Evolutionary conservation across 805 yeast species (phyloP), one percentile per base, ranked within the genome.

Genomic region (Zygosaccharomyces rouxii): DNA sequence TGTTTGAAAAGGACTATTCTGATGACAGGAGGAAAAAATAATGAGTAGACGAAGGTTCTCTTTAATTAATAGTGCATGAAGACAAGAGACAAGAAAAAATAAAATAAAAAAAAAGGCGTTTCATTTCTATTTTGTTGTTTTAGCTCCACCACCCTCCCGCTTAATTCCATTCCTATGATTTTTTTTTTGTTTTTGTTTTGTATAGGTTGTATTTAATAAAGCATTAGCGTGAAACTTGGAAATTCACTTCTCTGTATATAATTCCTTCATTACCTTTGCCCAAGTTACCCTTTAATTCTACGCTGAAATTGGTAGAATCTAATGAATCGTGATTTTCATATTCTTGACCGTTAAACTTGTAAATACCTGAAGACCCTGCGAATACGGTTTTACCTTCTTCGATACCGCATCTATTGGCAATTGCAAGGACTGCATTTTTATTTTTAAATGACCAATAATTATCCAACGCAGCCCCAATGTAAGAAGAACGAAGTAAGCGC

Each of bases 321-420:
- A 70, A 21, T 10, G 58, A 33, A 2, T 55, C 55, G 13, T 61
- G 58, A 25, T 59, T 65, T 26, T 64, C 62, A 1, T 55, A 57
- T 16, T 50, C 46, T 19, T 52, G 52, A 0, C 79, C 79, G 52
- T 73, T 73, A 55, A 85, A 84, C 51, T 77, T 75, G 38, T 78
- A 63, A 3, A 87, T 78, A 1, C 71, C 72, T 0, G 86, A 75
- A 4, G 95, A 92, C 1, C 83, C 89, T 53, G 84, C 88, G 53
- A 80, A 64, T 1, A 81, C 76, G 2, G 68, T 64, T 7, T 47
- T 52, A 35, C 75, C 78, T 42, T 73, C 81, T 61, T 89, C 97
- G n/a, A 83, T 69, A 0, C 97, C 97, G 7, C 79, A 70, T 53
- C 97, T 71, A 62, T 89, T 89, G 56, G 89, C 80, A 5, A 81